Base-by-base conservation (phyloP, 495 filamentous ascomycete genomes). In the Tuber melanosporum region DNA sequence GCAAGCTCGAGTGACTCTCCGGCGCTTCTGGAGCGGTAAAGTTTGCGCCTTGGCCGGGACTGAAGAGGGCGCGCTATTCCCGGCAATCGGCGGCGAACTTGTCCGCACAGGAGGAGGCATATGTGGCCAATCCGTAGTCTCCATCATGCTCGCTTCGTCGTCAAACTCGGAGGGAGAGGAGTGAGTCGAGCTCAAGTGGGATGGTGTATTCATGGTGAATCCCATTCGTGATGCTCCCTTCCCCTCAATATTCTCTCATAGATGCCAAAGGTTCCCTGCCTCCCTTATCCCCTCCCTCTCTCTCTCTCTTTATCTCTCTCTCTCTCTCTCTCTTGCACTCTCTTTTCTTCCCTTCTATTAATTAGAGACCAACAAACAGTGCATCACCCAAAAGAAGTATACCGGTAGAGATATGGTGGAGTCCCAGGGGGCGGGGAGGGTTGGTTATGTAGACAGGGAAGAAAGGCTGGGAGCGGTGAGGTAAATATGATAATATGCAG, bases 1-100 rank as follows among this genome's bases (percentile, higher is more conserved):
- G 86, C 94, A 98, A 26, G 94, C 94, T 75, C 94, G 88, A 62
- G 94, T 97, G 44, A 98, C 94, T 82, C 94, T 87, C 39, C 94
- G 89, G 71, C 94, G 88, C 85, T 98, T 97, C 85, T 97, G 94
- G 78, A 94, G 85, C 49, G 92, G 93, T 74, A 87, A 82, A 36
- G 84, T 77, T 57, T 83, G 81, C 39, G 75, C 42, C 81, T 87
- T 86, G 72, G 77, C 79, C 20, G 81, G 81, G 62, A 70, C 79
- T 47, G 82, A 82, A 44, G 82, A 83, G 43, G 81, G 70, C 36
- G 75, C 73, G 39, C 78, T 81, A 69, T 79, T 81, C 36, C 81
- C 79, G 39, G 72, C 75, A 43, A 83, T 73, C 46, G 82, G 83
- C 17, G 82, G 71, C 26, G 82, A 79, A 26, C 79, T 71, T 14